Base-by-base conservation (phyloP, 176 grass and related monocot genomes). In the Bolboschoenus planiculmis region DNA sequence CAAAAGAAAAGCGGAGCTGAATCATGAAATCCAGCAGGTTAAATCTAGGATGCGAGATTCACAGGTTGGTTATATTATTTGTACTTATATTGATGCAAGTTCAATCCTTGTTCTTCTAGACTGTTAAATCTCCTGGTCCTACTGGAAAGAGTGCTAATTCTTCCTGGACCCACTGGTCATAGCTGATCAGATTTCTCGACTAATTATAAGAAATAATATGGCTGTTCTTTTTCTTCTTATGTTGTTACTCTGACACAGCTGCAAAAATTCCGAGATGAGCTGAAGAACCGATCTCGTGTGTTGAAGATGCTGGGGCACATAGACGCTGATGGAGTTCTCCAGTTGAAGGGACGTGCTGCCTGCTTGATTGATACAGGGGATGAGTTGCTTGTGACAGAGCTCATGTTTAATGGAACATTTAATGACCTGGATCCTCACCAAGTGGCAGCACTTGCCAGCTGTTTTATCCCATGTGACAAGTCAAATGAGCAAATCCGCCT, bases 351-450 rank as follows among this genome's bases (percentile, higher is more conserved):
- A 3, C 96, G 92, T 66, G 92, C 96, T 82, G 92, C 96, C 30
- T 99, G 96, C 88, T 93, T 99, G 75, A 99, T 99, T 81, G 96
- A 99, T 81, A 99, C 96, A 24, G 92, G 90, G 24, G 96, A 99
- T 88, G 96, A 99, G 29, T 83, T 99, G 55, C 96, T 99, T 87
- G 92, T 99, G 74, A 99, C 96, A 40, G 96, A 99, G 84, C 87
- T 99, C 85, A 99, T 99, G 96, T 99, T 99, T 88, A 95, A 99
- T 78, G 96, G 96, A 92, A 99, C 96, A 84, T 99, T 99, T 90
- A 95, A 95, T 85, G 89, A 99, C 85, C 92, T 99, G 72, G 96
- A 99, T 90, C 92, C 85, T 90, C 96, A 99, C 86, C 96, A 95
- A 95, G 88, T 91, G 81, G 93, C 89, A 78, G 90, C 96, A 0